Evolutionary conservation across 495 filamentous ascomycete species (phyloP).

Genomic region (Lasiosphaeria miniovina): DNA sequence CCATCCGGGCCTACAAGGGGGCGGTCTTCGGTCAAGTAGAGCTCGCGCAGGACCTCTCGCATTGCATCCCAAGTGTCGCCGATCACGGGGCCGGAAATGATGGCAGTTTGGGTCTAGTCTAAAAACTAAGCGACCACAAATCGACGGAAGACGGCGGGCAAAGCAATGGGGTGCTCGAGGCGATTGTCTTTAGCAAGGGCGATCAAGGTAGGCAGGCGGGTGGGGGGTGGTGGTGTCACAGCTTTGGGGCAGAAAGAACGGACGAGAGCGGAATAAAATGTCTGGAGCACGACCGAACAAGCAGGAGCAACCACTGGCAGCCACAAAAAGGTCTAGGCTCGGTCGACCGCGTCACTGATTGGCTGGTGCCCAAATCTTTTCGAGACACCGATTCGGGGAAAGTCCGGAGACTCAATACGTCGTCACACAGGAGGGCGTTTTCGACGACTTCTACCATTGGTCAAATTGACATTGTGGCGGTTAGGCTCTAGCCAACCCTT

Average conservation of each 20-base stretch:
- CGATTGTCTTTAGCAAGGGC: not conserved
- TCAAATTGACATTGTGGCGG: no score
- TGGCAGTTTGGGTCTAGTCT: not conserved
- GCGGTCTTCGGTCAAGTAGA: conserved; percentile 1
- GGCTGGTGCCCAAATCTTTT: not conserved
- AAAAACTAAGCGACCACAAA: no score
- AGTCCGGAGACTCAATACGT: not conserved
- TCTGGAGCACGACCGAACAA: not conserved
- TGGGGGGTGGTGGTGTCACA: not conserved
- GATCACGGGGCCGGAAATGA: not conserved
- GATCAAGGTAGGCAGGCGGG: not conserved
- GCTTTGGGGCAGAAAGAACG: not conserved
- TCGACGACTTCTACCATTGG: no score
- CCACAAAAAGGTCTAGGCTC: not conserved
- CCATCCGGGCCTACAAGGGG: not conserved
- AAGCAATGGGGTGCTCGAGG: not conserved
- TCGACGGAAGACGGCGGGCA: not conserved
- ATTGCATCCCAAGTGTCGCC: not conserved
- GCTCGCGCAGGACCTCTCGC: not conserved
- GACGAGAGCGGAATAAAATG: no score
- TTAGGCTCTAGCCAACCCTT: no score
- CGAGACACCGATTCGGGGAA: not conserved
- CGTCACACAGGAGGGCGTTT: no score
- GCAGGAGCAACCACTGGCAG: not conserved
- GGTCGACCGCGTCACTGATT: not conserved